Evolutionary conservation across 106 monocot genomes (phyloP).

Genomic region (Vanilla planifolia): DNA sequence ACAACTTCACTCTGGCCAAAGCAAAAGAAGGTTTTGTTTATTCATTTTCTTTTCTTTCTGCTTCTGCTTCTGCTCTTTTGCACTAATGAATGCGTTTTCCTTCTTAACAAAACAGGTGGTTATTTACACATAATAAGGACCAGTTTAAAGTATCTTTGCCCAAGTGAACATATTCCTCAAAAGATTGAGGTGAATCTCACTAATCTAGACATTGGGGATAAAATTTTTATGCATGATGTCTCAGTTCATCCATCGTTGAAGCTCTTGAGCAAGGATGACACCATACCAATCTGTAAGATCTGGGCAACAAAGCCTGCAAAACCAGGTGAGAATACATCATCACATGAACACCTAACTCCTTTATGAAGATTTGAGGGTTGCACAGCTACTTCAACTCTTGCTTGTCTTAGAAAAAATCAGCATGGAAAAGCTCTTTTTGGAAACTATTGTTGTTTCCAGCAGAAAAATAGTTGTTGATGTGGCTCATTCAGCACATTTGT

Average conservation of each 20-base stretch:
- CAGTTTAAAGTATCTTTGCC: constrained; percentile 59
- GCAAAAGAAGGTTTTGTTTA: too few species aligned
- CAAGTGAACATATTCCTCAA: constrained; percentile 62
- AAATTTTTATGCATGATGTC: constrained; percentile 46
- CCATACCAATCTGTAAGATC: constrained; percentile 48
- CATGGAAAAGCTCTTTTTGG: too few species aligned
- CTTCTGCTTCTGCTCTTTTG: neutral
- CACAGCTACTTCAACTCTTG: too few species aligned
- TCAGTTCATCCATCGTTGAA: constrained; percentile 55
- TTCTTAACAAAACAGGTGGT: constrained; percentile 50
- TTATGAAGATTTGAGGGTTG: too few species aligned
- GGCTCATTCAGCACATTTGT: too few species aligned
- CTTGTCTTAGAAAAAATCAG: too few species aligned
- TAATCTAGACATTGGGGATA: constrained; percentile 72
- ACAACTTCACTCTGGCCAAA: too few species aligned
- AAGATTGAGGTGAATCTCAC: constrained; percentile 77
- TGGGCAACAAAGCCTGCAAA: constrained; percentile 33
- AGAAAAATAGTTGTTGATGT: too few species aligned
- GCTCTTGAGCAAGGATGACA: constrained; percentile 50
- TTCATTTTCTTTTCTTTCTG: neutral
- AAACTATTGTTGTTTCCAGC: too few species aligned
- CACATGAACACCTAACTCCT: too few species aligned
- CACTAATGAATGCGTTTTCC: too few species aligned
- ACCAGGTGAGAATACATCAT: neutral
- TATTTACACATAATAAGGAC: constrained; percentile 69